These are phyloP conservation scores for Talaromyces funiculosus DNA, from an alignment of 2,329 filamentous ascomycete species.

Conservation along the genomic window DNA sequence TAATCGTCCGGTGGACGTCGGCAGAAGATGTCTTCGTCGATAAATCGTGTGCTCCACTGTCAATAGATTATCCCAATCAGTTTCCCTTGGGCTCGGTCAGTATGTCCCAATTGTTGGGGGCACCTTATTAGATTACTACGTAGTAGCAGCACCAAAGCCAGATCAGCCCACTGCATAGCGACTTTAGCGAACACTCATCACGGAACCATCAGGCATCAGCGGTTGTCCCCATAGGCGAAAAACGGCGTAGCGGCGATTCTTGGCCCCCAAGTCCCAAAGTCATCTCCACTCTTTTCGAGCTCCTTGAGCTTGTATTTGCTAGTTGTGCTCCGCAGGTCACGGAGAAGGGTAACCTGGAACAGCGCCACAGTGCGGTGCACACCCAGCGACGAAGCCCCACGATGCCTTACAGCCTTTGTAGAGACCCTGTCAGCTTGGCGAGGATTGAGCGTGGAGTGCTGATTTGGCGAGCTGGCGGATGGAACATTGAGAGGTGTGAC, in stretches of 20 bases:
- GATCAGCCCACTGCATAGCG: not conserved
- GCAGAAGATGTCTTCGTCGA: not conserved
- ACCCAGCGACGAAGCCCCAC: not conserved
- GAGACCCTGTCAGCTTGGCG: not conserved
- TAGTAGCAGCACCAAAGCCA: not conserved
- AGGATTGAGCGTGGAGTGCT: not conserved
- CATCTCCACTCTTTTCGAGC: not conserved
- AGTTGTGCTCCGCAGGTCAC: not conserved
- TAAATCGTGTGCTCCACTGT: not conserved
- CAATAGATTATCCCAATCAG: not conserved
- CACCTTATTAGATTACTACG: too few species aligned
- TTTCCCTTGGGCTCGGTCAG: not conserved
- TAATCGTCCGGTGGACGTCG: not conserved
- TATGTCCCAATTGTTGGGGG: not conserved
- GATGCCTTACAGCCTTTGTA: not conserved
- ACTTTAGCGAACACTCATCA: not conserved
- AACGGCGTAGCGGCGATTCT: not conserved
- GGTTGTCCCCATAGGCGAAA: not conserved
- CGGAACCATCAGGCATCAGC: not conserved
- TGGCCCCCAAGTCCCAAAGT: not conserved
- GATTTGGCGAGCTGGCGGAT: not conserved
- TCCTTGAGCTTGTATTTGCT: not conserved
- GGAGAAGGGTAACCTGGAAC: not conserved
- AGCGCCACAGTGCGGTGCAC: not conserved
- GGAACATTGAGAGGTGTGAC: not conserved